Conservation (phyloP, 495 filamentous ascomycete species). For the Hyaloscypha bicolor region DNA sequence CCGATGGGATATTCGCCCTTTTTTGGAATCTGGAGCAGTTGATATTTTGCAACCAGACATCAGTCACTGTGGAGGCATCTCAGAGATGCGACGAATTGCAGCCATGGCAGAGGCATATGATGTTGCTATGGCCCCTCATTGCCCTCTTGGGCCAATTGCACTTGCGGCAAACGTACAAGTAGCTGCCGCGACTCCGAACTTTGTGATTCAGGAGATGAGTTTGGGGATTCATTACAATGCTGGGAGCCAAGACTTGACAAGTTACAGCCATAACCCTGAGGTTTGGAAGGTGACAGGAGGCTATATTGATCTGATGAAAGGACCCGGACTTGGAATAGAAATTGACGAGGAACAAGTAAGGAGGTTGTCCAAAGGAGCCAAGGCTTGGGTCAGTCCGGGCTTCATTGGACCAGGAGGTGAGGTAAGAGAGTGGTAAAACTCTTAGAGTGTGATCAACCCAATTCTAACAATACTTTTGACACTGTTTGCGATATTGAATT, state of each 20-base stretch:
- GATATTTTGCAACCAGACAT: constrained; percentile 81
- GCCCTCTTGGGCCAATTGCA: constrained; percentile 75
- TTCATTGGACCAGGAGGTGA: constrained; percentile 73
- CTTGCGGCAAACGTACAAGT: constrained; percentile 75
- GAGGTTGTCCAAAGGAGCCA: constrained; percentile 33
- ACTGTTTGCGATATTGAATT: too few relatives aligned
- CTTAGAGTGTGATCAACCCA: neutral
- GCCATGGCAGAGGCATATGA: constrained; percentile 78
- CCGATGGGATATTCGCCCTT: constrained; percentile 76
- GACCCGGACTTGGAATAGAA: constrained; percentile 74
- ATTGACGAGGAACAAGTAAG: constrained; percentile 68
- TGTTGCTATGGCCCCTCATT: constrained; percentile 76
- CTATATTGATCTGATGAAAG: constrained; percentile 62
- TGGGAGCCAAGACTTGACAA: constrained; percentile 66
- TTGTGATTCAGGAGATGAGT: constrained; percentile 82
- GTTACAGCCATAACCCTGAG: constrained; percentile 63
- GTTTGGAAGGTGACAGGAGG: constrained; percentile 69
- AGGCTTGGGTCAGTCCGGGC: constrained; percentile 50
- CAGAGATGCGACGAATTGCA: constrained; percentile 71
- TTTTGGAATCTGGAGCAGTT: constrained; percentile 67
- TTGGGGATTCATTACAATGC: constrained; percentile 79
- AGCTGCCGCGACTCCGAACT: constrained; percentile 65
- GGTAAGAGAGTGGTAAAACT: constrained; percentile 68
- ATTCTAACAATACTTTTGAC: too few relatives aligned
- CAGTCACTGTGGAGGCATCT: constrained; percentile 75